Conservation (phyloP, 306 rosid genomes). For the Geum urbanum region DNA sequence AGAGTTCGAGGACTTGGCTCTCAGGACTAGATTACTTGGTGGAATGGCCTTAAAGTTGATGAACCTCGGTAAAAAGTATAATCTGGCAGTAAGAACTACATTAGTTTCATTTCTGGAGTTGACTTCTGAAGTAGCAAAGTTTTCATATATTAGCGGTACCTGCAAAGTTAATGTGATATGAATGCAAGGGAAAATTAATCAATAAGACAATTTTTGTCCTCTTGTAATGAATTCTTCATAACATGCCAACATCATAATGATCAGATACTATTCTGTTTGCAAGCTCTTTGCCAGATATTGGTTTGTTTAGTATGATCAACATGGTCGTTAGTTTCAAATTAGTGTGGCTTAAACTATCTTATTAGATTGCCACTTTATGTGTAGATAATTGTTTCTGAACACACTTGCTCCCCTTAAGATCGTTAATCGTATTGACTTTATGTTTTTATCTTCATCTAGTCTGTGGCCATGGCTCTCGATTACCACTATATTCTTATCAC, state of each 20-base stretch:
- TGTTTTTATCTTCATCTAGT: neutral
- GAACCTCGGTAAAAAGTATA: conserved; percentile 66
- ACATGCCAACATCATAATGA: neutral
- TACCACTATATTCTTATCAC: too few species aligned
- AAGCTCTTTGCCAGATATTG: conserved; percentile 6
- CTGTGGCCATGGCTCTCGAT: neutral
- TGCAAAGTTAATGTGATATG: neutral
- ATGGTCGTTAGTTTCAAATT: neutral
- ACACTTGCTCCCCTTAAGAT: neutral
- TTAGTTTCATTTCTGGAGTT: conserved; percentile 22
- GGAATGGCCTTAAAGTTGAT: conserved; percentile 89
- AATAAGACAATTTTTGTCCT: neutral
- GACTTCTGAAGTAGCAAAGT: conserved; percentile 6
- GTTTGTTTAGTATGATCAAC: neutral
- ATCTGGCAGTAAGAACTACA: conserved; percentile 58
- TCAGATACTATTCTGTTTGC: neutral
- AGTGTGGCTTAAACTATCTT: conserved; percentile 1
- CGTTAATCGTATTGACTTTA: neutral
- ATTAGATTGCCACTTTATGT: neutral
- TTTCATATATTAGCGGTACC: neutral
- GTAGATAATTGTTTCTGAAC: neutral
- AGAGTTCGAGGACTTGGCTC: conserved; percentile 87
- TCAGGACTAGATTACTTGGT: conserved; percentile 74
- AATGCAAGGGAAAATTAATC: conserved; percentile 1
- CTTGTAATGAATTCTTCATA: neutral